These are phyloP conservation scores for Coelastrella sp. DNA, from an alignment of 139 green algal genomes.

Conservation along the genomic window DNA sequence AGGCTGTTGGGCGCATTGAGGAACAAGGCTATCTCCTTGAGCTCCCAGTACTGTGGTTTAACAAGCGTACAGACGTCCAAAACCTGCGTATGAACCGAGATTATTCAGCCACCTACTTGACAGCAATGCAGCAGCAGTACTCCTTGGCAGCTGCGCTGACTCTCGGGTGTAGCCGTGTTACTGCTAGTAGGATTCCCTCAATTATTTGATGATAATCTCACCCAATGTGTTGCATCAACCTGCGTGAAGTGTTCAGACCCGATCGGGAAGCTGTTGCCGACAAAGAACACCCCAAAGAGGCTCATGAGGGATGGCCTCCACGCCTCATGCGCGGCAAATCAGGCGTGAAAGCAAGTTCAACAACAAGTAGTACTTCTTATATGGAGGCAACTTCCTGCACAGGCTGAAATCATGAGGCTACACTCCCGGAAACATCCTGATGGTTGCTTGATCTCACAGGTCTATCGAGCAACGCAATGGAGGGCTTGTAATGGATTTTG, in stretches of 20 bases:
- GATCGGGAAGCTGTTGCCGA: slow-evolving; percentile 51
- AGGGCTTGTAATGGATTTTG: no score
- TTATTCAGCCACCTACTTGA: not conserved
- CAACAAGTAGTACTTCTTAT: no score
- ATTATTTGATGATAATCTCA: not conserved
- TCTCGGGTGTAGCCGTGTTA: not conserved
- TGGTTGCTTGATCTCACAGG: no score
- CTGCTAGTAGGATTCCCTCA: not conserved
- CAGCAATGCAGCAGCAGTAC: no score
- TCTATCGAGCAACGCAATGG: no score
- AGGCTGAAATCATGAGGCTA: no score
- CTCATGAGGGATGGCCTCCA: not conserved
- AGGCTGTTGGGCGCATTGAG: slow-evolving; percentile 43
- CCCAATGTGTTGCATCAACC: slow-evolving; percentile 61
- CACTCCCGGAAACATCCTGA: no score
- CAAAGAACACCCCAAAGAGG: slow-evolving; percentile 57
- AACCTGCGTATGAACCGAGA: slow-evolving; percentile 10
- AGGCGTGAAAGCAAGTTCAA: no score
- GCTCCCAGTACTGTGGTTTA: slow-evolving; percentile 52
- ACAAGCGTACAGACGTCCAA: slow-evolving; percentile 57
- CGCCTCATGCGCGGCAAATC: not conserved
- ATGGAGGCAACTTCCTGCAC: no score
- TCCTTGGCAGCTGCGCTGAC: not conserved
- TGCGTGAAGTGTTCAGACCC: slow-evolving; percentile 39
- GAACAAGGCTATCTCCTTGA: slow-evolving; percentile 59